phyloP scores from a whole-genome alignment of 208 protist species.

The Tetramitus jugosus region DNA sequence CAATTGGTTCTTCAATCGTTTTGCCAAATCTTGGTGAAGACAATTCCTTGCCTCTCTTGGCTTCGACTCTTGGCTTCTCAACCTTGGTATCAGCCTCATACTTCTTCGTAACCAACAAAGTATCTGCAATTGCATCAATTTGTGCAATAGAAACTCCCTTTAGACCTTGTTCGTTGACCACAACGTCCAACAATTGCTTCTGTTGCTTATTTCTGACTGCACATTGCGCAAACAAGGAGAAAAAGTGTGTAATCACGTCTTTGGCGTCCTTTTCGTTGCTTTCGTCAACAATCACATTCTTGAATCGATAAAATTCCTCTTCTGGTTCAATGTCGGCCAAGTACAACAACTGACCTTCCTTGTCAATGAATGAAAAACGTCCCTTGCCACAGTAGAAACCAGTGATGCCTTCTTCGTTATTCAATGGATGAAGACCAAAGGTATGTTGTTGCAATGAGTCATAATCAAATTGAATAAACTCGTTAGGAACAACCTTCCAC shows the following conservation, averaged over 20 bases:
- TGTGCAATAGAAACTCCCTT: neutral
- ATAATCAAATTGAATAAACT: neutral
- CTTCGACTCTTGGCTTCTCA: neutral
- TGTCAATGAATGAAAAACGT: neutral
- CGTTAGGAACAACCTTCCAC: slow-evolving; percentile 12
- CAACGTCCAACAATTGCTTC: neutral
- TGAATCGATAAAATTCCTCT: neutral
- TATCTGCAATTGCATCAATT: neutral
- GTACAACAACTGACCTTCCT: neutral
- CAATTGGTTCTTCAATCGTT: neutral
- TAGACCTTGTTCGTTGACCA: neutral
- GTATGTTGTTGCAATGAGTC: neutral
- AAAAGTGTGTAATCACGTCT: neutral
- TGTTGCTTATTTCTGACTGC: neutral
- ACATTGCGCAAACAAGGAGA: neutral
- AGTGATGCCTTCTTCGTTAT: no score
- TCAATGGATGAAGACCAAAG: neutral
- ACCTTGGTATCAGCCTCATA: neutral
- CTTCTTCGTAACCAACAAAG: neutral
- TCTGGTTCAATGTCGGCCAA: neutral
- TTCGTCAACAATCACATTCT: neutral
- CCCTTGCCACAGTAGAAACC: neutral
- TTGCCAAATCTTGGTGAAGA: neutral
- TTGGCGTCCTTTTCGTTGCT: neutral
- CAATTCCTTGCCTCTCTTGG: neutral